A percentile compares a stretch with the other conserved stretches of the same genome.
Conservation (phyloP, 352 stramenopile genomes). For the Globisporangium solare region DNA sequence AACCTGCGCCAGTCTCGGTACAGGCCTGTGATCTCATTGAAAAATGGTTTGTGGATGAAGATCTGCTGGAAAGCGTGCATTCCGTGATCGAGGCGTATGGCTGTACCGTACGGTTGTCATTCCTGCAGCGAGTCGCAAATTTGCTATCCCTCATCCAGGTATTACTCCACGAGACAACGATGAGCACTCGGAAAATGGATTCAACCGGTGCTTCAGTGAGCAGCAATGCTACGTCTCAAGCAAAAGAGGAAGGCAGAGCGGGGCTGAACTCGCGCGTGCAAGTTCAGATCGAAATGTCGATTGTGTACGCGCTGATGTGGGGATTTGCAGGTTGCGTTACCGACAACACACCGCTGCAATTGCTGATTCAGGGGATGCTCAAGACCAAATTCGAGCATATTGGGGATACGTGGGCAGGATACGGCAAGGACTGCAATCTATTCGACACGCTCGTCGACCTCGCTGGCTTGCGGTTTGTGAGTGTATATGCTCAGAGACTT, state of each 20-base stretch:
- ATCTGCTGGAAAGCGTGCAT: conserved; percentile 23
- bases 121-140: conserved; percentile 39
- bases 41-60: conserved; percentile 16
- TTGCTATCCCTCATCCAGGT: conserved; percentile 42
- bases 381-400: conserved; percentile 28
- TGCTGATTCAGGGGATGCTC: conserved; percentile 28
- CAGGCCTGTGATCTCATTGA: conserved; percentile 21
- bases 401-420: conserved; percentile 18
- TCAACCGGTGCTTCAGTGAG: too few relatives aligned
- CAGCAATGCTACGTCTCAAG: background rate
- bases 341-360: conserved; percentile 14
- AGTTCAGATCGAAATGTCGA: conserved; percentile 44
- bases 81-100: conserved; percentile 26
- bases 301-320: conserved; percentile 53
- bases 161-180: conserved; percentile 17
- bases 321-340: conserved; percentile 28
- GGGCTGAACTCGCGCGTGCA: conserved; percentile 3
- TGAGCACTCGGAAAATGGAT: too few relatives aligned
- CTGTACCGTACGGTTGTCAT: conserved; percentile 18
- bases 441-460: conserved; percentile 40
- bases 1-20: too few relatives aligned
- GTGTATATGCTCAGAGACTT: background rate
- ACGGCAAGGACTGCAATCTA: conserved; percentile 23
- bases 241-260: conserved; percentile 5
- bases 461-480: conserved; percentile 22